Evolutionary conservation across 345 rosid genomes (phyloP).

Genomic region (Crucihimalaya himalaica): DNA sequence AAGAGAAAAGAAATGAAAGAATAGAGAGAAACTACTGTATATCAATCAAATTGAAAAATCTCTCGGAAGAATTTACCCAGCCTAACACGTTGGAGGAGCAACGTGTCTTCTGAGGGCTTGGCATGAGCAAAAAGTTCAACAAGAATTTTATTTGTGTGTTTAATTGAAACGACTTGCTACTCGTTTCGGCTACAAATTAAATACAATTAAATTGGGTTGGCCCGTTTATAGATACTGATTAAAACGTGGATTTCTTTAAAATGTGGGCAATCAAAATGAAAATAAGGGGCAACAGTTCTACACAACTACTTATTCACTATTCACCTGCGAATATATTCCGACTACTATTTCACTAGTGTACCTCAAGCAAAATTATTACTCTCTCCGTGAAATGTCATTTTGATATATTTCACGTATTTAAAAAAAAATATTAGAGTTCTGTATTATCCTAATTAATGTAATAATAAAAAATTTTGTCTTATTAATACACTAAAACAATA

Average conservation of each 20-base stretch:
- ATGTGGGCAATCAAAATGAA: not conserved
- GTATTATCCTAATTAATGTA: too few species aligned
- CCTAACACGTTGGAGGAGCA: not conserved
- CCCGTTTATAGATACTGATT: not conserved
- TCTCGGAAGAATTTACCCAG: not conserved
- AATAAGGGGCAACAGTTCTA: not conserved
- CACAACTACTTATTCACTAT: not conserved
- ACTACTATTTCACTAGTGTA: not conserved
- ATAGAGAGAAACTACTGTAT: not conserved
- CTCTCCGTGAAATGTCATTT: too few species aligned
- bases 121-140: not conserved
- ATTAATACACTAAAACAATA: too few species aligned
- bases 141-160: not conserved
- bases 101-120: not conserved
- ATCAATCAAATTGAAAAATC: not conserved
- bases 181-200: not conserved
- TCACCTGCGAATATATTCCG: not conserved
- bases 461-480: too few species aligned
- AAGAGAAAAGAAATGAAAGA: not conserved
- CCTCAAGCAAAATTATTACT: too few species aligned
- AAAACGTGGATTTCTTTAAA: slow-evolving; percentile 13
- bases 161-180: not conserved
- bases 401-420: too few species aligned
- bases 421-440: too few species aligned
- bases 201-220: not conserved